Percentiles rank a stretch among this genome's conserved stretches.
Evolutionary conservation across 139 green algal genomes (phyloP).

Genomic region (Edaphochlamys debaryana): DNA sequence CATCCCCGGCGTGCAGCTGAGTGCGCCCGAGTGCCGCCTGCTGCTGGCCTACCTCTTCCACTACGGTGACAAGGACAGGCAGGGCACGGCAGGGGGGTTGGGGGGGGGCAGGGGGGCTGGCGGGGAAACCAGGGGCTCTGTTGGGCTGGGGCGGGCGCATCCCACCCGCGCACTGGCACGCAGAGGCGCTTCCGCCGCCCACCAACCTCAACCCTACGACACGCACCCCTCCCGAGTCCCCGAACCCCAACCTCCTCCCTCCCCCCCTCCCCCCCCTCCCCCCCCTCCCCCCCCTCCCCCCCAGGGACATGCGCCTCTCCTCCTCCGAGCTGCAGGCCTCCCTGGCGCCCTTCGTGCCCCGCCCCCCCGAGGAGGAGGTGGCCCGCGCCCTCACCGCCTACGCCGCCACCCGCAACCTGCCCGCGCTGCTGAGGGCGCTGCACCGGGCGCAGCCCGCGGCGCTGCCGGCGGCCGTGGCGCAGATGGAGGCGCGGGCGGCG

Average conservation of each 20-base stretch:
- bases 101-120: too few species aligned
- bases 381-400: background rate
- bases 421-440: background rate
- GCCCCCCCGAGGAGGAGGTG: constrained; percentile 1
- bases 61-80: constrained; percentile 17
- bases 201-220: too few species aligned
- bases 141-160: too few species aligned
- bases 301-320: constrained; percentile 17
- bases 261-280: background rate
- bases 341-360: constrained; percentile 22
- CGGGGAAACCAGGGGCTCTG: too few species aligned
- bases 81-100: too few species aligned
- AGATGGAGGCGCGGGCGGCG: background rate
- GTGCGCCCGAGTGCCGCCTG: background rate
- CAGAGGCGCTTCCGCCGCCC: too few species aligned
- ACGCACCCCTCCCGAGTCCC: too few species aligned
- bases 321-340: constrained; percentile 3
- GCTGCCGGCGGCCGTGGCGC: background rate
- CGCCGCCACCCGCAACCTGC: background rate
- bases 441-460: constrained; percentile 12
- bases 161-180: too few species aligned
- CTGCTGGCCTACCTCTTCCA: constrained; percentile 38
- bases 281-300: background rate
- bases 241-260: too few species aligned
- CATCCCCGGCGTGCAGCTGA: background rate